Conservation (phyloP, 2,329 filamentous ascomycete genomes). For the Colletotrichum sansevieriae region DNA sequence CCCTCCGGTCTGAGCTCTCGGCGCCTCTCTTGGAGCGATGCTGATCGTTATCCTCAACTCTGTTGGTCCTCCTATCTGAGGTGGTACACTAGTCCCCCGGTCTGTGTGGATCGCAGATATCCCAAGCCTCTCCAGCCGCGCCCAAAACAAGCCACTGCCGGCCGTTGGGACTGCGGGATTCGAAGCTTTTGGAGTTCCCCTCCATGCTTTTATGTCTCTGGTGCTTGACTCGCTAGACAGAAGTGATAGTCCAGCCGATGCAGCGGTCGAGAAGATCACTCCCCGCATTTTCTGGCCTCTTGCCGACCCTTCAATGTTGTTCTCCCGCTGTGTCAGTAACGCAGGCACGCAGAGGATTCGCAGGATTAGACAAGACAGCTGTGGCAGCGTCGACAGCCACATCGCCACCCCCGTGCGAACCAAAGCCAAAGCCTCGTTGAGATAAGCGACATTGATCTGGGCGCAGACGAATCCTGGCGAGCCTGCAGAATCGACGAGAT, state of each 20-base stretch:
- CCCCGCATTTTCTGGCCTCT: background rate
- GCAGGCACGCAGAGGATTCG: no score
- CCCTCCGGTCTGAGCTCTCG: constrained; percentile 27
- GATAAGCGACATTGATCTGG: constrained; percentile 29
- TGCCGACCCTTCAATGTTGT: background rate
- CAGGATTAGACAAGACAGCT: background rate
- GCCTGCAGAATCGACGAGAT: constrained; percentile 9
- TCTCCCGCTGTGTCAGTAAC: background rate
- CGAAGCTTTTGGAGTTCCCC: background rate
- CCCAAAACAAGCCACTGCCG: no score
- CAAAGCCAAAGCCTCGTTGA: background rate
- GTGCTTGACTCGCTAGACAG: constrained; percentile 15
- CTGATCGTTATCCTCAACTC: constrained; percentile 1
- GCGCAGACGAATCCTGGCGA: background rate
- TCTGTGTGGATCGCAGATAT: background rate
- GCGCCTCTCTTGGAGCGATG: constrained; percentile 11
- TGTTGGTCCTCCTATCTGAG: background rate
- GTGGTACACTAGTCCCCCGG: background rate
- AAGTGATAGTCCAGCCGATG: constrained; percentile 15
- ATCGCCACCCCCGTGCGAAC: background rate
- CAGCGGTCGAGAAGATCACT: background rate
- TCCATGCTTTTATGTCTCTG: constrained; percentile 1
- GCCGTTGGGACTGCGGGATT: background rate
- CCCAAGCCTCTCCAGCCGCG: background rate
- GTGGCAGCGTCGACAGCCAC: background rate